Conservation (phyloP, 2,329 filamentous ascomycete species). For the Camptophora hylomeconis region DNA sequence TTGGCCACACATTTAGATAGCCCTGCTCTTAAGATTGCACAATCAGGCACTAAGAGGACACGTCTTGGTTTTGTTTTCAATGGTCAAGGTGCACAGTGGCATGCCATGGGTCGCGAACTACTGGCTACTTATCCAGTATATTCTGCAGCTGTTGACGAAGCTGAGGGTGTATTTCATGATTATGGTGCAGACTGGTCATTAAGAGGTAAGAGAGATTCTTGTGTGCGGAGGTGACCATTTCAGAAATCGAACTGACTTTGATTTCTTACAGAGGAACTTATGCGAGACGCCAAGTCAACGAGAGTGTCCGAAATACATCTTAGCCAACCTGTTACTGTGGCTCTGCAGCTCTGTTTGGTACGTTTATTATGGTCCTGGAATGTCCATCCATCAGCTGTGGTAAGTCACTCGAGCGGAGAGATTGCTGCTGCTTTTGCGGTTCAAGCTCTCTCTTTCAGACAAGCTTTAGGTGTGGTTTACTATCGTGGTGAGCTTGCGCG, state of each 20-base stretch:
- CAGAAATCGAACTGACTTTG: constrained; percentile 12
- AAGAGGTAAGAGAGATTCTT: constrained; percentile 9
- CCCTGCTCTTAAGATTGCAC: too few species aligned
- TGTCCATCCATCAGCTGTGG: constrained; percentile 20
- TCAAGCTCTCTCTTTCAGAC: constrained; percentile 27
- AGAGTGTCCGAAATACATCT: constrained; percentile 17
- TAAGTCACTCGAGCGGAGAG: constrained; percentile 40
- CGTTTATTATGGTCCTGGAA: constrained; percentile 12
- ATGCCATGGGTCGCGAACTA: constrained; percentile 10
- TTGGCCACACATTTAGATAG: too few species aligned
- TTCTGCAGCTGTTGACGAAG: constrained; percentile 3
- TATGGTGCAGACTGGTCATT: too few species aligned
- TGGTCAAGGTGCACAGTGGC: constrained; percentile 15
- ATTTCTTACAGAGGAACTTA: constrained; percentile 20
- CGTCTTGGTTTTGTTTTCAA: constrained; percentile 9
- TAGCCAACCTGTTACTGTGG: constrained; percentile 18
- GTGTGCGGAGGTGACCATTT: constrained; percentile 5
- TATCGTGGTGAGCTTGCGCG: constrained; percentile 27
- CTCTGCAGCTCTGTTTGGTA: constrained; percentile 16
- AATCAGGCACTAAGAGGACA: too few species aligned
- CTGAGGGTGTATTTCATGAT: constrained; percentile 11
- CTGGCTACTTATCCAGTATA: constrained; percentile 5
- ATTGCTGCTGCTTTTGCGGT: constrained; percentile 36
- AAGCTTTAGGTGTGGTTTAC: constrained; percentile 35
- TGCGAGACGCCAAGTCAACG: constrained; percentile 5